phyloP scores from a whole-genome alignment of 163 green algal species.

The Coccomyxa subellipsoidea region DNA sequence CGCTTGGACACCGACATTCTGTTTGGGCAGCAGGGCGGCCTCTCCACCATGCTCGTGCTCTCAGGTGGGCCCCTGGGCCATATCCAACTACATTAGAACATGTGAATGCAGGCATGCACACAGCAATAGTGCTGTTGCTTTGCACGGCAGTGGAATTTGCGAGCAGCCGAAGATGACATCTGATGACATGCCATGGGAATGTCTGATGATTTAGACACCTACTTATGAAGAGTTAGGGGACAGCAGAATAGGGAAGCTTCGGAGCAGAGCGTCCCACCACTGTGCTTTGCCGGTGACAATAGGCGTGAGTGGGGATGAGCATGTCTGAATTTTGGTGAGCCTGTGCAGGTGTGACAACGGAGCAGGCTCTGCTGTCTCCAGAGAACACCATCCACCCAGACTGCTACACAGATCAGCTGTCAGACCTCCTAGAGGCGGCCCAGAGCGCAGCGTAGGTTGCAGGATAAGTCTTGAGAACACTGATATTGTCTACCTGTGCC shows the following conservation, averaged over 20 bases:
- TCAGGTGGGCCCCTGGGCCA: conserved; percentile 74
- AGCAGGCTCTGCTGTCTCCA: conserved; percentile 76
- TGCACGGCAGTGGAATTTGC: too few relatives aligned
- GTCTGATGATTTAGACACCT: too few relatives aligned
- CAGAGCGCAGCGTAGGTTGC: background rate
- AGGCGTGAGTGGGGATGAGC: background rate
- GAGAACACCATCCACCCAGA: conserved; percentile 92
- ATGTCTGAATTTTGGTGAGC: background rate
- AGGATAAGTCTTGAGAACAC: background rate
- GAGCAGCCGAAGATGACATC: too few relatives aligned
- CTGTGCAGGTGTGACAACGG: conserved; percentile 83
- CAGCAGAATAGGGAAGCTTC: too few relatives aligned
- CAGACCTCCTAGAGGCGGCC: conserved; percentile 70
- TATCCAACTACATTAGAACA: too few relatives aligned
- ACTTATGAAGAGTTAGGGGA: too few relatives aligned
- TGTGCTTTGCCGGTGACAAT: background rate
- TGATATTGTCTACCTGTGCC: background rate
- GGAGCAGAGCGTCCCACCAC: too few relatives aligned
- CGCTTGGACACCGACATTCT: conserved; percentile 99
- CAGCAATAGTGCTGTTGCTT: too few relatives aligned
- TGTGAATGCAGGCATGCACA: too few relatives aligned
- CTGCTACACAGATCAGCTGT: conserved; percentile 78
- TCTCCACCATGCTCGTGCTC: conserved; percentile 91
- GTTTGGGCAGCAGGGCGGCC: conserved; percentile 96
- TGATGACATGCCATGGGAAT: too few relatives aligned